Evolutionary conservation across 106 monocot genomes (phyloP).

Genomic region (Dioscorea zingiberensis): DNA sequence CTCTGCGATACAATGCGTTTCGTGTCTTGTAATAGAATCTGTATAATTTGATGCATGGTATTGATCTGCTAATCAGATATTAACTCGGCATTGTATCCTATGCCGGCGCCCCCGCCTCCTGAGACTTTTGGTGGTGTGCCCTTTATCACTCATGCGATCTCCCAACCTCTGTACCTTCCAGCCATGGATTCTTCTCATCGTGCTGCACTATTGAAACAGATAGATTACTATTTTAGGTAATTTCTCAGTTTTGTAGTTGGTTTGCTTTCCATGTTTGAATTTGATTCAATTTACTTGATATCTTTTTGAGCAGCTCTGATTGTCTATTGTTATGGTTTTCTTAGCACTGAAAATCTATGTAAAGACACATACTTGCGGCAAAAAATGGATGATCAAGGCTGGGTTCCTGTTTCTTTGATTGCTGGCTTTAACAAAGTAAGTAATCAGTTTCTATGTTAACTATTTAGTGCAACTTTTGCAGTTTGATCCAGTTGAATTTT

Average conservation of each 20-base stretch:
- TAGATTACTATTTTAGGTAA: slow-evolving; percentile 48
- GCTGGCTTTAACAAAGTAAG: slow-evolving; percentile 37
- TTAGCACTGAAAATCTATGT: slow-evolving; percentile 37
- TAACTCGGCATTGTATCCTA: slow-evolving; percentile 16
- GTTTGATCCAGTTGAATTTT: too few species aligned
- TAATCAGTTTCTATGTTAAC: background rate
- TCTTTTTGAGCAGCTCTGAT: background rate
- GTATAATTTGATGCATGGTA: too few species aligned
- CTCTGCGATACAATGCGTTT: background rate
- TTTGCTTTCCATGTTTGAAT: background rate
- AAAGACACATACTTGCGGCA: slow-evolving; percentile 32
- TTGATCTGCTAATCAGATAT: slow-evolving; percentile 17
- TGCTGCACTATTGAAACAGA: slow-evolving; percentile 19
- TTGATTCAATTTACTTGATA: background rate
- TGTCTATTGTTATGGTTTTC: background rate
- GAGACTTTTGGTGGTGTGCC: slow-evolving; percentile 12
- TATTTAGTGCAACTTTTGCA: too few species aligned
- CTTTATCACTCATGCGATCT: slow-evolving; percentile 14
- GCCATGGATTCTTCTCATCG: slow-evolving; percentile 8
- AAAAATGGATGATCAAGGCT: slow-evolving; percentile 43
- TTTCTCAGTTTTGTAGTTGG: background rate
- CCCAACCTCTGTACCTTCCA: slow-evolving; percentile 13
- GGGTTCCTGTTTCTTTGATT: slow-evolving; percentile 45
- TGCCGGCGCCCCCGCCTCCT: slow-evolving; percentile 14
- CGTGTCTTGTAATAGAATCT: background rate